A percentile compares a stretch with the other conserved stretches of the same genome.
phyloP scores from a whole-genome alignment of 2,329 filamentous ascomycete species.

The Thelonectria blattea region DNA sequence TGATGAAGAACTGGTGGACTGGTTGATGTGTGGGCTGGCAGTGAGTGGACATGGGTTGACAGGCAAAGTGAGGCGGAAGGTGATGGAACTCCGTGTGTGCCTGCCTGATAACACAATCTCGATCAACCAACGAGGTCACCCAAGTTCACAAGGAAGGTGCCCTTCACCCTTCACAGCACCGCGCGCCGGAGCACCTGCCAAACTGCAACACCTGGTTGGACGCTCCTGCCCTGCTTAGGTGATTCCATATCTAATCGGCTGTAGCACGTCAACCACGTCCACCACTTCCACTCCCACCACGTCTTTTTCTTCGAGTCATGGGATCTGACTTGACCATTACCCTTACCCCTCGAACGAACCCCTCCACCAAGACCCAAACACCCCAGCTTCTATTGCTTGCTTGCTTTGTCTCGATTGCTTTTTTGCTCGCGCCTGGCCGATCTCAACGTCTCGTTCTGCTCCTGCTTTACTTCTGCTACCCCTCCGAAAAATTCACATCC shows the following conservation, averaged over 20 bases:
- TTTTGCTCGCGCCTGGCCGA: not conserved
- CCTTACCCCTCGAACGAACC: not conserved
- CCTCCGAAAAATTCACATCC: not conserved
- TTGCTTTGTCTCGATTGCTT: conserved; percentile 8
- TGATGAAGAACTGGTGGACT: not conserved
- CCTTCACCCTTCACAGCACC: not conserved
- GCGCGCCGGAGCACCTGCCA: not conserved
- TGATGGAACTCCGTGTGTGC: not conserved
- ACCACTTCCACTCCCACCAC: not conserved
- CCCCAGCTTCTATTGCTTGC: not conserved
- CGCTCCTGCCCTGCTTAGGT: not conserved
- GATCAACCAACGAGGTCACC: not conserved
- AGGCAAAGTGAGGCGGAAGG: conserved; percentile 14
- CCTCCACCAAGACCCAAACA: not conserved
- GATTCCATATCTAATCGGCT: conserved; percentile 24
- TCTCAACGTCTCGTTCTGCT: not conserved
- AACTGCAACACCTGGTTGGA: not conserved
- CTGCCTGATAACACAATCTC: not conserved
- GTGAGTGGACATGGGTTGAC: no score
- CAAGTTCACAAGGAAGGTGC: not conserved
- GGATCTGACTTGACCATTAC: conserved; percentile 15
- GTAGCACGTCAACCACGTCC: conserved; percentile 5
- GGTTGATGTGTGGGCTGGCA: not conserved
- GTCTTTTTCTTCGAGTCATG: conserved; percentile 29
- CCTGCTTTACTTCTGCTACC: not conserved